Conservation (phyloP, 352 stramenopile species). For the Globisporangium abappressorium region DNA sequence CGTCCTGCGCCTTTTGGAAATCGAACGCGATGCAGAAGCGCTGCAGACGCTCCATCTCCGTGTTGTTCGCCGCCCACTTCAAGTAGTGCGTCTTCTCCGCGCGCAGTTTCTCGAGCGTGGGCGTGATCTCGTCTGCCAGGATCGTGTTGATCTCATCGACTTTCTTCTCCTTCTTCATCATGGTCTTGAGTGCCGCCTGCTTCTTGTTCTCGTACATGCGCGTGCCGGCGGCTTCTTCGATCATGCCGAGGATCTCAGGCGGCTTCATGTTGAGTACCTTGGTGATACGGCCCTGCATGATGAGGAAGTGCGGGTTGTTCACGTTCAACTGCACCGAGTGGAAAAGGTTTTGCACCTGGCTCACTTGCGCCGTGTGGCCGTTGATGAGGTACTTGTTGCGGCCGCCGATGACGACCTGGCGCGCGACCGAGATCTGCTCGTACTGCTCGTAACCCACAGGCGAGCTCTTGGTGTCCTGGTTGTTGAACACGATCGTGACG, state of each 20-base stretch:
- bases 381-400: constrained; percentile 99
- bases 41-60: constrained; percentile 96
- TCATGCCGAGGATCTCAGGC: constrained; percentile 99
- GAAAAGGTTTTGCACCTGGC: constrained; percentile 99
- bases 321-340: constrained; percentile 99
- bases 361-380: constrained; percentile 95
- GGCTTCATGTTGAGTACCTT: constrained; percentile 99
- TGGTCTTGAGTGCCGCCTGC: constrained; percentile 96
- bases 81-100: constrained; percentile 98
- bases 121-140: constrained; percentile 98
- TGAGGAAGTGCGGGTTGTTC: constrained; percentile 99
- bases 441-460: constrained; percentile 98
- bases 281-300: constrained; percentile 99
- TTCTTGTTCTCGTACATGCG: constrained; percentile 99
- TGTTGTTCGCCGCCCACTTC: constrained; percentile 98
- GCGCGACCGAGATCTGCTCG: constrained; percentile 98
- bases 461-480: constrained; percentile 90
- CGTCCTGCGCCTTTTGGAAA: constrained; percentile 89
- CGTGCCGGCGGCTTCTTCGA: constrained; percentile 99
- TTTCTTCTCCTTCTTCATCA: constrained; percentile 99
- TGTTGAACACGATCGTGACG: constrained; percentile 99
- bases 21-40: constrained; percentile 97
- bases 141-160: constrained; percentile 99
- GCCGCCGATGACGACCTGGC: constrained; percentile 97
- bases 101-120: constrained; percentile 97